Evolutionary conservation across 805 yeast genomes (phyloP), one percentile per base, ranked within the genome.

Genomic region (Yarrowia yakushimensis): DNA sequence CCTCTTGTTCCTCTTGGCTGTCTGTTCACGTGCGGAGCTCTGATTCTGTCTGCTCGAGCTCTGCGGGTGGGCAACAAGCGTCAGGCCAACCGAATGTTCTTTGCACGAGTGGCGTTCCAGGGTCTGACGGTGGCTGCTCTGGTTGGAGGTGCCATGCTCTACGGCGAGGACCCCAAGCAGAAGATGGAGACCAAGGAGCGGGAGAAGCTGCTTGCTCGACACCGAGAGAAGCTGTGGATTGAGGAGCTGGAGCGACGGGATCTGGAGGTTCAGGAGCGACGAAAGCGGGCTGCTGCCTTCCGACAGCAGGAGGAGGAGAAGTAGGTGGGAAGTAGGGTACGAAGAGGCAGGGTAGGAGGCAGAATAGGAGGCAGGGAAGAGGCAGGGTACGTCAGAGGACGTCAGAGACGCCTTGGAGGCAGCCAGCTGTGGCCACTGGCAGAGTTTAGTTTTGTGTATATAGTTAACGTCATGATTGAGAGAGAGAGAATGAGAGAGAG

Each of bases 1-100:
- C 97, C 97, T 1, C 76, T 88, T 11, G 97, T 92, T 1, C 97
- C 97, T 0, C 63, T 90, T 6, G 97, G 97, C 1, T 79, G 88
- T 15, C 70, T 87, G 4, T 83, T 87, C 50, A 92, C 97, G 2
- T 82, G 88, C 9, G 88, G 85, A 3, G 97, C 97, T 0, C 89
- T 92, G 31, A 75, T 81, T 0, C 76, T 91, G 66, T 96, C 97
- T 2, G 91, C 90, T 3, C 81, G 82, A 66, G 88, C 92, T 23
- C 78, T 91, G 65, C 81, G 86, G 68, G 77, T 78, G 30, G 96
- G 97, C 25, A 84, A 90, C 67, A 81, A 85, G 65, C 77, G 78
- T 45, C 84, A 83, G 62, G 96, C 97, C 0, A 96, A 92, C 75
- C 81, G 82, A 54, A 91, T 89, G 84, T 92, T 90, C 78, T 81